phyloP scores from a whole-genome alignment of 2,329 filamentous ascomycete genomes.

The Ceratocystiopsis sp. region DNA sequence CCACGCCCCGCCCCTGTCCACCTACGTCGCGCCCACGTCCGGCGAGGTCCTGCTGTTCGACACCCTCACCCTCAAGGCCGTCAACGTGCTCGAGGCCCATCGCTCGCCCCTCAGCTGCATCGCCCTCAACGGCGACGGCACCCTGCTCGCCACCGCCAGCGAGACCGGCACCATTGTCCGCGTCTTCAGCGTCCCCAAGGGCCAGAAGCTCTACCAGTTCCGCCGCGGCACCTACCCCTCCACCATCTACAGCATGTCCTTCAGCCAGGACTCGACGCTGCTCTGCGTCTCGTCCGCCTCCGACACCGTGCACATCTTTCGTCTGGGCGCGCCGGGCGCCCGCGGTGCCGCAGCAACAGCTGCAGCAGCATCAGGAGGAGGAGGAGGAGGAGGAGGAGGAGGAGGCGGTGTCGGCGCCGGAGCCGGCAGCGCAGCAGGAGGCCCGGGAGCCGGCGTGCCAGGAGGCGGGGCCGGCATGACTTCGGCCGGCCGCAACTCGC shows the following conservation, averaged over 20 bases:
- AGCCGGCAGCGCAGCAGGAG: constrained; percentile 4
- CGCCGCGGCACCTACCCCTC: constrained; percentile 88
- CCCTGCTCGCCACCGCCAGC: constrained; percentile 79
- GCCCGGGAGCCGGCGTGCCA: too few species aligned
- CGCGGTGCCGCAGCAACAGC: too few species aligned
- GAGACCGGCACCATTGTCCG: constrained; percentile 96
- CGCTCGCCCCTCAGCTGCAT: constrained; percentile 81
- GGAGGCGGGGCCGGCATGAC: too few species aligned
- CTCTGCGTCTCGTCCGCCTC: constrained; percentile 92
- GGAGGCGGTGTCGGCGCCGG: constrained; percentile 13
- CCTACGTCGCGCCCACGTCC: constrained; percentile 66
- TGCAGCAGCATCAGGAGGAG: too few species aligned
- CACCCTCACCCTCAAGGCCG: constrained; percentile 70
- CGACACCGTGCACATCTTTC: constrained; percentile 94
- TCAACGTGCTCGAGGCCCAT: constrained; percentile 92
- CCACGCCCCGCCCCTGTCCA: constrained; percentile 68
- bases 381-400: background rate
- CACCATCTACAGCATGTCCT: constrained; percentile 96
- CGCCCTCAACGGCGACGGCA: constrained; percentile 82
- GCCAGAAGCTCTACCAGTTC: constrained; percentile 91
- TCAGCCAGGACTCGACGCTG: constrained; percentile 84
- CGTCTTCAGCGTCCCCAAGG: constrained; percentile 81
- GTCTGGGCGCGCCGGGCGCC: constrained; percentile 37
- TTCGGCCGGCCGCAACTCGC: constrained; percentile 13
- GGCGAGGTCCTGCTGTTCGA: constrained; percentile 92